Percentiles rank a stretch among this genome's conserved stretches.
These are phyloP conservation scores for Emergomyces africanus DNA, from an alignment of 2,329 filamentous ascomycete species.

Conservation along the genomic window DNA sequence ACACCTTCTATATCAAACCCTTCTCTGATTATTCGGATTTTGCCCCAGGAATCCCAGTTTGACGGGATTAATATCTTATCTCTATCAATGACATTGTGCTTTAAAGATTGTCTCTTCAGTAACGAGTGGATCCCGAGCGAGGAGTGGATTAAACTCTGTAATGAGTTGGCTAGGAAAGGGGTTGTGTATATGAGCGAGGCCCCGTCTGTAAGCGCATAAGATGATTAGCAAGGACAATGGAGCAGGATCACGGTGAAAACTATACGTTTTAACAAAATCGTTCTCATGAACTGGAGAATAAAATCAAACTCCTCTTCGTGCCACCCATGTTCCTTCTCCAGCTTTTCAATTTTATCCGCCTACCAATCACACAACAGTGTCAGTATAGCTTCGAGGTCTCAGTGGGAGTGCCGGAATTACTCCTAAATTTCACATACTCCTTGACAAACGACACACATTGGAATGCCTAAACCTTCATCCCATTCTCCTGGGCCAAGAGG, in stretches of 20 bases:
- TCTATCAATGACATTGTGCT: conserved; percentile 83
- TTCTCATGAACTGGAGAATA: conserved; percentile 83
- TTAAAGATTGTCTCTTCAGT: conserved; percentile 63
- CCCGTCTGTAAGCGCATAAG: conserved; percentile 44
- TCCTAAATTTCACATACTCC: conserved; percentile 47
- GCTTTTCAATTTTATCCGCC: conserved; percentile 77
- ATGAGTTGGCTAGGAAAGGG: conserved; percentile 59
- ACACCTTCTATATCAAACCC: conserved; percentile 84
- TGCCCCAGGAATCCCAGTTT: conserved; percentile 98
- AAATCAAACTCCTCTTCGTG: conserved; percentile 96
- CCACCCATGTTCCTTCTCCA: conserved; percentile 86
- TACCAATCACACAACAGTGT: conserved; percentile 22
- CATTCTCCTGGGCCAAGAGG: conserved; percentile 82
- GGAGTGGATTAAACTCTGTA: conserved; percentile 71
- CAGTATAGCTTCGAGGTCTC: conserved; percentile 10
- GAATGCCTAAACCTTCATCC: conserved; percentile 78
- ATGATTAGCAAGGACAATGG: conserved; percentile 2
- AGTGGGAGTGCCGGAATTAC: neutral
- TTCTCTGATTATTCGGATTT: conserved; percentile 83
- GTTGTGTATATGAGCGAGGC: conserved; percentile 77
- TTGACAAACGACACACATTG: conserved; percentile 89
- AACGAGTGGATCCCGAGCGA: conserved; percentile 77
- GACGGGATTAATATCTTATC: conserved; percentile 90
- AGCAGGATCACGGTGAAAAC: neutral
- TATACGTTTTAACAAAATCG: conserved; percentile 70